These are phyloP conservation scores for Schizonepeta tenuifolia DNA, from an alignment of 257 asterid genomes.

Conservation along the genomic window DNA sequence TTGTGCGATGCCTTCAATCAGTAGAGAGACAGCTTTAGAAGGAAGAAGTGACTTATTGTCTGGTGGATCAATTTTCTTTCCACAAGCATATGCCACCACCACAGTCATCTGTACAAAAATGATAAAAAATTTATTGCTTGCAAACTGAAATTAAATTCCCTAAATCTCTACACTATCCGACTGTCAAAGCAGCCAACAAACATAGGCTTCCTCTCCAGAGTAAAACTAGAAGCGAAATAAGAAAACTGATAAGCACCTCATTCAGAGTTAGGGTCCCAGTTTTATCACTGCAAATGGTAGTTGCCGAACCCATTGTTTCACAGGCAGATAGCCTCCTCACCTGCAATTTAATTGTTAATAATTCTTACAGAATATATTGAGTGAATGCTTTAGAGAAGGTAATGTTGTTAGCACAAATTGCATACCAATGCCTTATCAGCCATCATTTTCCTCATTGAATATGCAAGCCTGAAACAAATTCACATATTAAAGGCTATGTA, in stretches of 20 bases:
- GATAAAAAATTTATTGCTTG: conserved; percentile 9
- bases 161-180: conserved; percentile 13
- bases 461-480: conserved; percentile 81
- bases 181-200: conserved; percentile 22
- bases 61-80: conserved; percentile 63
- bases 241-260: conserved; percentile 56
- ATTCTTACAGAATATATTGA: conserved; percentile 3
- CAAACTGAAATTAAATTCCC: conserved; percentile 1
- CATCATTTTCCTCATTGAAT: conserved; percentile 99
- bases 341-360: conserved; percentile 46
- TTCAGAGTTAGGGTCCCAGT: conserved; percentile 95
- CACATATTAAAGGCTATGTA: conserved; percentile 8
- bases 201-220: conserved; percentile 16
- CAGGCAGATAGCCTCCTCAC: conserved; percentile 99
- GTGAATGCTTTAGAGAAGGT: conserved; percentile 12
- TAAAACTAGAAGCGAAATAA: conserved; percentile 20
- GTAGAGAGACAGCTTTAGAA: conserved; percentile 53
- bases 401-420: conserved; percentile 20
- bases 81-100: conserved; percentile 72
- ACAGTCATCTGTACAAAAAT: conserved; percentile 78
- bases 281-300: conserved; percentile 98
- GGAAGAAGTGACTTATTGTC: conserved; percentile 67
- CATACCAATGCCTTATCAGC: conserved; percentile 98
- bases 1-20: conserved; percentile 82
- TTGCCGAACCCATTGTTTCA: conserved; percentile 99